Evolutionary conservation across 2,329 filamentous ascomycete species (phyloP), one percentile per base, ranked within the genome.

Genomic region (Aspergillus pseudonomiae): DNA sequence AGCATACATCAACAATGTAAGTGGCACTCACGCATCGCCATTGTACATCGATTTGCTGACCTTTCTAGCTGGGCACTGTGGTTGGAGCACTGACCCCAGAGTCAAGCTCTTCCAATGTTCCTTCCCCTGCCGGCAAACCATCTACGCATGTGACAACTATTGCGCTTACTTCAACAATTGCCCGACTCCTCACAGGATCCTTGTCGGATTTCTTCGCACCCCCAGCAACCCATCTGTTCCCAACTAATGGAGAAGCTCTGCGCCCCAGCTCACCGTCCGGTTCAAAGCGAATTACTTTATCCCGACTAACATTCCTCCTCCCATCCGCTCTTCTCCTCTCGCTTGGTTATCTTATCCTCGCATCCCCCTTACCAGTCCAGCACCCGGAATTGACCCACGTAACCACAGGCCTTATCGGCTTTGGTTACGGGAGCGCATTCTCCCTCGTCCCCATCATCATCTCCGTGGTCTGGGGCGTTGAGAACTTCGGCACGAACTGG

Each of bases 401-500:
- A 55, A 91, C 96, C 10, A 96, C 93, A 0, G 87, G 90, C 0
- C 84, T 94, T 1, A 88, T 99, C 7, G 95, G 95, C 7, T 89
- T 93, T 1, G 95, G 95, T 52, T 98, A 99, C 74, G 95, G 95
- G 52, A 94, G 94, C 36, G 88, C 94, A 26, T 99, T 98, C 81
- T 91, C 88, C 55, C 85, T 98, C 6, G 91, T 91, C 0, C 95
- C 95, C 2, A 94, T 98, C 68, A 92, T 98, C 62, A 91, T 97
- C 70, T 93, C 90, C n/a, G 93, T 97, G 11, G 94, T 99, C 53
- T 99, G 95, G 95, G 95, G 95, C 30, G 93, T 97, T 0, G 94
- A 98, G 81, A 99, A 98, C 76, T 98, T 99, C 75, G 95, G 93
- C 63, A 99, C 95, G 0, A 98, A 99, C 72, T 99, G 94, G 89